Conservation (phyloP, 2,329 filamentous ascomycete species). For the Sporothrix curviconia region DNA sequence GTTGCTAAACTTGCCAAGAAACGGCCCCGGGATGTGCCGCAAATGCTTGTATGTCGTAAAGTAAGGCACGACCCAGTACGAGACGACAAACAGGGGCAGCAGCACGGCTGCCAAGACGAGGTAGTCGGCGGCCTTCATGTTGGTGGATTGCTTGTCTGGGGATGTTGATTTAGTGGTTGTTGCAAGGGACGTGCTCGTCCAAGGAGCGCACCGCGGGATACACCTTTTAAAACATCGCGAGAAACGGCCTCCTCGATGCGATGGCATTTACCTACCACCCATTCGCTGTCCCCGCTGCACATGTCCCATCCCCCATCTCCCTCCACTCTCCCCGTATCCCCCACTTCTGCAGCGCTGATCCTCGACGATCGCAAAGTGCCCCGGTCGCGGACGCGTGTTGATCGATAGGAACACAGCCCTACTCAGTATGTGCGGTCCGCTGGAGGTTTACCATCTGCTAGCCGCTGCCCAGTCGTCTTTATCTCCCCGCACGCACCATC, state of each 20-base stretch:
- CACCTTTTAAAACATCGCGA: too few species aligned
- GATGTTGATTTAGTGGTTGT: not conserved
- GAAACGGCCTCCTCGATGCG: too few species aligned
- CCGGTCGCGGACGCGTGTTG: too few species aligned
- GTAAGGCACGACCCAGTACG: slow-evolving; percentile 17
- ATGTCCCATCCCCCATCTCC: too few species aligned
- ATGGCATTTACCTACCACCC: too few species aligned
- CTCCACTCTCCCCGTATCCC: slow-evolving; percentile 10
- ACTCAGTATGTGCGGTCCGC: too few species aligned
- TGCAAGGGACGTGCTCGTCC: not conserved
- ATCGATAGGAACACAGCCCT: too few species aligned
- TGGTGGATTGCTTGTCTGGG: not conserved
- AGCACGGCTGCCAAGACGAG: slow-evolving; percentile 10
- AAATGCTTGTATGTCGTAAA: slow-evolving; percentile 15
- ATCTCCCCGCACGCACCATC: not conserved
- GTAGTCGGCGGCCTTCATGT: slow-evolving; percentile 14
- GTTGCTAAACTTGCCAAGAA: slow-evolving; percentile 16
- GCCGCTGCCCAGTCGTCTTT: too few species aligned
- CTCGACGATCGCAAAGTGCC: too few species aligned
- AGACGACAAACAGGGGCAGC: slow-evolving; percentile 8
- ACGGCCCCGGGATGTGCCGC: slow-evolving; percentile 14
- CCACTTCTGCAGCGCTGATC: slow-evolving; percentile 14
- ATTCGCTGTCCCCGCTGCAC: too few species aligned
- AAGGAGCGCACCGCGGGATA: too few species aligned
- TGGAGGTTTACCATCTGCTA: too few species aligned